Base-by-base conservation (phyloP, 2,329 filamentous ascomycete genomes). In the Sclerotinia glacialis region DNA sequence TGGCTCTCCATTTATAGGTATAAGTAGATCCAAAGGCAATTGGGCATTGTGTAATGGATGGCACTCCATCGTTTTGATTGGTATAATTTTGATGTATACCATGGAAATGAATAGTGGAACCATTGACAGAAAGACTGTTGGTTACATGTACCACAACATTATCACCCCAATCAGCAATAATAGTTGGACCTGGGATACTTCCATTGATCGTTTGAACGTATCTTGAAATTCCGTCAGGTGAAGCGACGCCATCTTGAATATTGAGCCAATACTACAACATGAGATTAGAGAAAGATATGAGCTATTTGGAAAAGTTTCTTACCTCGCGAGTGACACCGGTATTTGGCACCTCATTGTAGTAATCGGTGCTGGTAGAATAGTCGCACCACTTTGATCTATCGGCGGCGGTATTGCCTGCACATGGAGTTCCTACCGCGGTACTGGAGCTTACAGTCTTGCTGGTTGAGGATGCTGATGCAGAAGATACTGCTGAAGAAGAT, bases 21-120 rank as follows among this genome's bases (percentile, higher is more conserved):
- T 69, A 65, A 21, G 65, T 66, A n/a, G 9, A 5, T 26, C 65
- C 59, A 28, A n/a, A 26, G 76, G 84, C 77, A 65, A 90, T 85
- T 1, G 88, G 87, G 69, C 89, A 92, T 74, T 91, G 87, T 5
- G 82, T 83, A 40, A 84, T 31, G 12, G 80, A 78, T 26, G 77
- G 76, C 1, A 78, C 77, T 18, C 80, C 80, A 65, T 82, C 80
- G 70, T 76, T 76, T 50, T 79, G 70, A 50, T 77, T 78, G 6
- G 76, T 76, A 40, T 77, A 73, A 16, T 79, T 73, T 68, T 81
- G 79, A 18, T 79, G 73, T 16, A 83, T 72, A 40, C 82, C 82
- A 68, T 84, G 82, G 78, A 79, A 84, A 69, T 83, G 82, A 40
- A 72, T 59, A 28, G 58, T 62, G 16, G 71, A 68, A 26, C 71